Evolutionary conservation across 2,329 filamentous ascomycete species (phyloP).

Genomic region (Pyrenochaeta sp.): DNA sequence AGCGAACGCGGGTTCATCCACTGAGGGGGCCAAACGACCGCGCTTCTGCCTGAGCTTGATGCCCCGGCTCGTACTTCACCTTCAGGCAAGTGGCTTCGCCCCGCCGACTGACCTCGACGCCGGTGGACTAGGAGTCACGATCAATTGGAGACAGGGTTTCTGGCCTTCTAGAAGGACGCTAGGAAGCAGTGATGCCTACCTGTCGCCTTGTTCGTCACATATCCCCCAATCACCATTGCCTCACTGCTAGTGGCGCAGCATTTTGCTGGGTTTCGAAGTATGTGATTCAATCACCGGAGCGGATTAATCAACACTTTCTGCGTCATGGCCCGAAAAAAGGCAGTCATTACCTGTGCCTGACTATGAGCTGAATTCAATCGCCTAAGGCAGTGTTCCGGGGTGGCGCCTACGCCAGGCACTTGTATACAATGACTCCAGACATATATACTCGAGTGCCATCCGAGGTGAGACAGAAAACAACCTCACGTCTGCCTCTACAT

Average conservation of each 20-base stretch:
- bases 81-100: slow-evolving; percentile 34
- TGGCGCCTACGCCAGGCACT: slow-evolving; percentile 33
- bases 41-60: slow-evolving; percentile 35
- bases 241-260: slow-evolving; percentile 36
- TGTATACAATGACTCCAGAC: no score
- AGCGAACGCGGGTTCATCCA: slow-evolving; percentile 38
- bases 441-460: slow-evolving; percentile 10
- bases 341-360: slow-evolving; percentile 37
- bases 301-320: slow-evolving; percentile 24
- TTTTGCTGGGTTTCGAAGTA: slow-evolving; percentile 17
- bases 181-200: slow-evolving; percentile 35
- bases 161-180: slow-evolving; percentile 33
- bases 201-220: slow-evolving; percentile 34
- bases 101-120: slow-evolving; percentile 19
- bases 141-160: slow-evolving; percentile 16
- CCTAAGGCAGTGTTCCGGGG: slow-evolving; percentile 26
- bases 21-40: slow-evolving; percentile 17
- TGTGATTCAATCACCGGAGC: slow-evolving; percentile 21
- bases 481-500: slow-evolving; percentile 14
- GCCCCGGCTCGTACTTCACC: slow-evolving; percentile 31
- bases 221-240: slow-evolving; percentile 26
- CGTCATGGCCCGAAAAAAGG: slow-evolving; percentile 43
- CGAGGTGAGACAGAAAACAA: slow-evolving; percentile 12
- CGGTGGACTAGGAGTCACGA: slow-evolving; percentile 40
- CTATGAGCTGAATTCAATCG: slow-evolving; percentile 18